Conservation (phyloP, 2,329 filamentous ascomycete species). For the Colletotrichum plurivorum region DNA sequence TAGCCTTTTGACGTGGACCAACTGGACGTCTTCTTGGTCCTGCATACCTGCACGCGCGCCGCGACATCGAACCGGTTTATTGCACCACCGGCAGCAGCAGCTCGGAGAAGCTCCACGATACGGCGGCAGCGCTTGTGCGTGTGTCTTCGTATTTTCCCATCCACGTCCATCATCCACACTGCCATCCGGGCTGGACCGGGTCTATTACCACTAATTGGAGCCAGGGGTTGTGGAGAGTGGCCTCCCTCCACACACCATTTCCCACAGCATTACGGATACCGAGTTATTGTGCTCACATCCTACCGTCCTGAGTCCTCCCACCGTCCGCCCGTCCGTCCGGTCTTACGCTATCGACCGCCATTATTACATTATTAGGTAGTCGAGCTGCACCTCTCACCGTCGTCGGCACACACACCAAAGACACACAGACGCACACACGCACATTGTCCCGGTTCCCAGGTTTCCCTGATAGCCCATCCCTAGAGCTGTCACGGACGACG, state of each 20-base stretch:
- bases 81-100: conserved; percentile 36
- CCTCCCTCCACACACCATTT: conserved; percentile 38
- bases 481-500: too few species aligned
- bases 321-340: conserved; percentile 36
- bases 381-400: conserved; percentile 17
- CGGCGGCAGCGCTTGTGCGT: too few species aligned
- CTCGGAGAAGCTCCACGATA: conserved; percentile 8
- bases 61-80: conserved; percentile 36
- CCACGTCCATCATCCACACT: conserved; percentile 30
- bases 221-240: conserved; percentile 30
- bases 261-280: conserved; percentile 20
- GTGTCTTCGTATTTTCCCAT: neutral
- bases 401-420: neutral
- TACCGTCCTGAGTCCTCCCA: too few species aligned
- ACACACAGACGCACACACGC: neutral
- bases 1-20: conserved; percentile 32
- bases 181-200: conserved; percentile 33
- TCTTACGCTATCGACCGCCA: conserved; percentile 35
- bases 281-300: too few species aligned
- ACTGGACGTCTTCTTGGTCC: conserved; percentile 16
- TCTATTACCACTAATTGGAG: conserved; percentile 28
- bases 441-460: neutral
- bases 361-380: conserved; percentile 32
- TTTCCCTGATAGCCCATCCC: neutral
- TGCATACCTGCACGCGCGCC: conserved; percentile 7